Conservation (phyloP, 306 rosid species). For the Senna siamea region DNA sequence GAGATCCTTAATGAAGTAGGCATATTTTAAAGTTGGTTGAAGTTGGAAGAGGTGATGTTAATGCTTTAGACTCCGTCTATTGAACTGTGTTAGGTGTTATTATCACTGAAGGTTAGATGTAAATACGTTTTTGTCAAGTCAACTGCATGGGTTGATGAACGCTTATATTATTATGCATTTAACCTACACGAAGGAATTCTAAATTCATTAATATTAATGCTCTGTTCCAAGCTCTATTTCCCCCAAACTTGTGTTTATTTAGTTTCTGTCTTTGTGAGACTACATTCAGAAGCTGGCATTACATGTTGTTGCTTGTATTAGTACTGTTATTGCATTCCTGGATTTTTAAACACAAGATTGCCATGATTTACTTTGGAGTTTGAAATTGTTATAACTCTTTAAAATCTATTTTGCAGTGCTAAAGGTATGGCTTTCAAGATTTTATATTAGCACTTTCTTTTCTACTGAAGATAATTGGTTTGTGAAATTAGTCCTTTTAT, state of each 20-base stretch:
- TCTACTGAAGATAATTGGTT: conserved; percentile 29
- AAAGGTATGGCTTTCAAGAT: conserved; percentile 39
- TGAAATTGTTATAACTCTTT: background rate
- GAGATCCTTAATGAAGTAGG: background rate
- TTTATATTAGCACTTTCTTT: conserved; percentile 21
- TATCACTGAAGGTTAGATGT: too few species aligned
- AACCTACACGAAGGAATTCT: background rate
- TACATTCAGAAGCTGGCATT: background rate
- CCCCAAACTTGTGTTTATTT: background rate
- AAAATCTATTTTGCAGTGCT: conserved; percentile 40
- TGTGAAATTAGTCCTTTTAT: conserved; percentile 54
- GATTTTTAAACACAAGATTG: background rate
- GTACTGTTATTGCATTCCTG: background rate
- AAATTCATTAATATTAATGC: background rate
- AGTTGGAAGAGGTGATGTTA: background rate
- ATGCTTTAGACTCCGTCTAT: background rate
- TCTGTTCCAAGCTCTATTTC: conserved; percentile 16
- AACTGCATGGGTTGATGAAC: background rate
- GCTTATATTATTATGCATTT: background rate
- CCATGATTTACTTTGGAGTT: conserved; percentile 3
- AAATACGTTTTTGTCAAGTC: background rate
- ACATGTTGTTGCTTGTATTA: conserved; percentile 4
- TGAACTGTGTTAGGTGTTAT: background rate
- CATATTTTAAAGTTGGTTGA: background rate
- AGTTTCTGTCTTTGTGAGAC: background rate